phyloP scores from a whole-genome alignment of 2,329 filamentous ascomycete genomes.

The Fusarium mundagurra region DNA sequence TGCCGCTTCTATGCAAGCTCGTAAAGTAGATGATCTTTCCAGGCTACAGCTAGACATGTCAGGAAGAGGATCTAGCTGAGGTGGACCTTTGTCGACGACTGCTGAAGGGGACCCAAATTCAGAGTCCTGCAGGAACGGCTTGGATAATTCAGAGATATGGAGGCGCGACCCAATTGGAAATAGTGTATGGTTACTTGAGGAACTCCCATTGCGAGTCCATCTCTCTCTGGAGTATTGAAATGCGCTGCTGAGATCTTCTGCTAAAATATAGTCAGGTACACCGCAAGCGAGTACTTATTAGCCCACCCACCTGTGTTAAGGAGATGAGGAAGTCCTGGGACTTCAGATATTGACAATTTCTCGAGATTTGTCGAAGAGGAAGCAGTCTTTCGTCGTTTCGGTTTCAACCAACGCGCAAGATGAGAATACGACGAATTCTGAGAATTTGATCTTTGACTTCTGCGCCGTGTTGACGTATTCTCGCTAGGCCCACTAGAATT shows the following conservation, averaged over 20 bases:
- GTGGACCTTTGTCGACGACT: constrained; percentile 27
- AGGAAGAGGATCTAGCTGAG: constrained; percentile 44
- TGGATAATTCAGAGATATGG: background rate
- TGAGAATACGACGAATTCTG: constrained; percentile 12
- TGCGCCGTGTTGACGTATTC: background rate
- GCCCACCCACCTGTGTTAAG: background rate
- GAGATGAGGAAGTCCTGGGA: constrained; percentile 1
- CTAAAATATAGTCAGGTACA: background rate
- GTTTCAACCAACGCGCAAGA: constrained; percentile 19
- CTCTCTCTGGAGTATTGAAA: constrained; percentile 44
- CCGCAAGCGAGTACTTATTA: background rate
- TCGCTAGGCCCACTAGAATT: background rate
- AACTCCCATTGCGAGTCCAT: constrained; percentile 38
- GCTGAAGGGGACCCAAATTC: background rate
- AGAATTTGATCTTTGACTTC: constrained; percentile 6
- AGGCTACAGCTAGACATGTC: constrained; percentile 39
- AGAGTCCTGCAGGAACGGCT: background rate
- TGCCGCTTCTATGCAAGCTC: constrained; percentile 44
- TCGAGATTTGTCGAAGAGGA: constrained; percentile 2
- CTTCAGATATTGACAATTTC: background rate
- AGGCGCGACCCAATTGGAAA: background rate
- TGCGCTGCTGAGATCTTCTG: constrained; percentile 37
- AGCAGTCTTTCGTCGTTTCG: constrained; percentile 24
- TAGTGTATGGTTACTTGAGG: background rate
- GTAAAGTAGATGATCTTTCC: constrained; percentile 44